Percentiles rank a stretch among this genome's conserved stretches.
phyloP scores from a whole-genome alignment of 2,329 filamentous ascomycete species.

The Colletotrichum acutatum region DNA sequence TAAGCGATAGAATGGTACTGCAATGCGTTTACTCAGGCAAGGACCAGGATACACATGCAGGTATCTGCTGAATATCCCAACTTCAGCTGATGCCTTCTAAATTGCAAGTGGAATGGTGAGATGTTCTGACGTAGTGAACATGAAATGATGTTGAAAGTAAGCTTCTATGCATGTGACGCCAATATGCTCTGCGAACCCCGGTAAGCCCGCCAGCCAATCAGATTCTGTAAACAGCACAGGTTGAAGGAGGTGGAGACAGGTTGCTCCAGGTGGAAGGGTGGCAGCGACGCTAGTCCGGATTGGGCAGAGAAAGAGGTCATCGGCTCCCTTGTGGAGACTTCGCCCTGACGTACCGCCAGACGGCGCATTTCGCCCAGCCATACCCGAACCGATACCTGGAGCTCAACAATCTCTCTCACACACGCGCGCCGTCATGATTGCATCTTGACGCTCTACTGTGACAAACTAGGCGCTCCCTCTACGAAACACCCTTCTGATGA shows the following conservation, averaged over 20 bases:
- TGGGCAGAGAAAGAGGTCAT: slow-evolving; percentile 23
- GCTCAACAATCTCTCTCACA: slow-evolving; percentile 16
- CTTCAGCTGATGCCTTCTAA: background rate
- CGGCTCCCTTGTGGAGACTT: slow-evolving; percentile 30
- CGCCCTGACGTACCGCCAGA: slow-evolving; percentile 30
- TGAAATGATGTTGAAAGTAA: background rate
- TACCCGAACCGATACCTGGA: slow-evolving; percentile 24
- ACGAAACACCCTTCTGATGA: slow-evolving; percentile 24
- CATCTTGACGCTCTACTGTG: slow-evolving; percentile 7
- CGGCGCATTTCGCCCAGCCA: slow-evolving; percentile 27
- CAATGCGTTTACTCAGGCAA: background rate
- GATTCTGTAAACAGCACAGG: background rate
- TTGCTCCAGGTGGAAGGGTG: slow-evolving; percentile 21
- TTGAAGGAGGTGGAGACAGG: slow-evolving; percentile 26
- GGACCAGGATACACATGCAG: background rate
- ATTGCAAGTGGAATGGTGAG: background rate
- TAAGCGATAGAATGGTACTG: background rate
- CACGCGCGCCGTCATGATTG: slow-evolving; percentile 27
- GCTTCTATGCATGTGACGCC: slow-evolving; percentile 16
- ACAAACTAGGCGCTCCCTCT: background rate
- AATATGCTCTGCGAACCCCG: slow-evolving; percentile 22
- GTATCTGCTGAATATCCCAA: background rate
- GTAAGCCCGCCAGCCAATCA: slow-evolving; percentile 14
- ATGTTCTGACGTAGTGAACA: background rate
- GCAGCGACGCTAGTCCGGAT: slow-evolving; percentile 12